Evolutionary conservation across 768 basidiomycete species (phyloP).

Genomic region (Kwoniella botswanensis): DNA sequence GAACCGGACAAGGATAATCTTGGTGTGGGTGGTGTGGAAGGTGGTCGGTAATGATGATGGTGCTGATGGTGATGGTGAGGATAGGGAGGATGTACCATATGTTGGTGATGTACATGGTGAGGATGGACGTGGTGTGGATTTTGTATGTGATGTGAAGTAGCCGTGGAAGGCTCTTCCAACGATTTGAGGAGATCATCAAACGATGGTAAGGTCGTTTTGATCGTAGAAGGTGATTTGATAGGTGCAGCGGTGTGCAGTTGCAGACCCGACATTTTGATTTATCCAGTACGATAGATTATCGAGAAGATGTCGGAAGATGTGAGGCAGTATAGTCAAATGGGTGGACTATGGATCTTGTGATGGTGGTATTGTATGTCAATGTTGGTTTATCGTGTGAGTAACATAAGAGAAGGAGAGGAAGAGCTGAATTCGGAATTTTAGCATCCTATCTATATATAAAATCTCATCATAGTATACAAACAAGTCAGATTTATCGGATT

Average conservation of each 20-base stretch:
- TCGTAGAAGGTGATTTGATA: constrained; percentile 5
- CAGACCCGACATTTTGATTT: constrained; percentile 15
- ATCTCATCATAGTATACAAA: background rate
- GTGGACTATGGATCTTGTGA: too few relatives aligned
- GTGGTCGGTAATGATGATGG: constrained; percentile 11
- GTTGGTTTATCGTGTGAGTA: background rate
- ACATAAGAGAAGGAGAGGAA: background rate
- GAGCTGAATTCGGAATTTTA: background rate
- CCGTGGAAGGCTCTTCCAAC: background rate
- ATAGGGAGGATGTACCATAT: constrained; percentile 1
- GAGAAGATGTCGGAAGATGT: background rate
- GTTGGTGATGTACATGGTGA: constrained; percentile 9
- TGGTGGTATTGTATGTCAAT: background rate
- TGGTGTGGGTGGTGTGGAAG: constrained; percentile 26
- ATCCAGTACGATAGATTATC: background rate
- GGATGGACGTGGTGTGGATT: background rate
- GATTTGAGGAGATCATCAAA: constrained; percentile 24
- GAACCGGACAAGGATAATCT: background rate
- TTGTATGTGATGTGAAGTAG: background rate
- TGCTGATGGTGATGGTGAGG: background rate
- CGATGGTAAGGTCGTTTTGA: constrained; percentile 15
- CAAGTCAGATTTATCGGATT: constrained; percentile 6
- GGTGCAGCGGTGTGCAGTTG: constrained; percentile 9
- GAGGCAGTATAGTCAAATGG: too few relatives aligned
- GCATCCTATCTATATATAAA: background rate